A percentile compares a stretch with the other conserved stretches of the same genome.
These are phyloP conservation scores for Zea mays DNA, from an alignment of 176 grass and related monocot genomes.

Conservation along the genomic window Zm-B73-REFERENCE-NAM-5.0 NC_050097.1:15426501-15427000, in stretches of 20 bases:
- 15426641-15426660: neutral
- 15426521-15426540: neutral
- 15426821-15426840: neutral
- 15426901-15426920: constrained; percentile 1
- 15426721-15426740: neutral
- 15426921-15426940: neutral
- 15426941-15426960: neutral
- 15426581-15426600: neutral
- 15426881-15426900: neutral
- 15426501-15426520: neutral
- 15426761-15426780: constrained; percentile 7
- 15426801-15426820: neutral
- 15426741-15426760: neutral
- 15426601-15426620: neutral
- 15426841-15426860: neutral
- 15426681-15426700: neutral
- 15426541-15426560: neutral
- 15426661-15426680: neutral
- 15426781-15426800: neutral
- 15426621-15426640: neutral
- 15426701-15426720: neutral
- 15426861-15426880: constrained; percentile 1
- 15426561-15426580: neutral
- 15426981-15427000: neutral
- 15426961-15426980: neutral